These are phyloP conservation scores for Kodamaea kaohsiungensis DNA, from an alignment of 805 yeast species.

Conservation along the genomic window DNA sequence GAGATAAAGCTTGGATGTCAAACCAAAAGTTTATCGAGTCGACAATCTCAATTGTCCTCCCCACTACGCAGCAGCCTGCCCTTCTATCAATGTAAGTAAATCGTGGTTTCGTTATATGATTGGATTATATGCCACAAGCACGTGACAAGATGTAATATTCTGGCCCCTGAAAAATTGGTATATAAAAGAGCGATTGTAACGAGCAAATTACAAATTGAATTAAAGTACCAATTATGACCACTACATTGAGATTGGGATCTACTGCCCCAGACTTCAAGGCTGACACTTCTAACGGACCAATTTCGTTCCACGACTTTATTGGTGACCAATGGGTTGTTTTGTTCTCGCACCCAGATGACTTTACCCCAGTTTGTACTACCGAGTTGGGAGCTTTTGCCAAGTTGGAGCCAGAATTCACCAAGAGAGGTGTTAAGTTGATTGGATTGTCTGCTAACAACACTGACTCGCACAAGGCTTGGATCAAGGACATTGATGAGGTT, in stretches of 20 bases:
- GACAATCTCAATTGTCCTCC: not conserved
- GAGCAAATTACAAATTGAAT: not conserved
- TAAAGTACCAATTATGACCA: conserved; percentile 3
- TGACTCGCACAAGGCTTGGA: conserved; percentile 81
- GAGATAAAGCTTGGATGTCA: no score
- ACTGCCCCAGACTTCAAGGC: conserved; percentile 88
- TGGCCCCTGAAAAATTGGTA: conserved; percentile 8
- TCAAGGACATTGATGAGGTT: conserved; percentile 86
- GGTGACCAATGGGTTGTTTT: conserved; percentile 86
- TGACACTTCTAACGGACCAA: conserved; percentile 76
- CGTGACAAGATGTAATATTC: conserved; percentile 11
- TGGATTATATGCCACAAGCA: conserved; percentile 7
- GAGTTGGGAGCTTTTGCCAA: conserved; percentile 93
- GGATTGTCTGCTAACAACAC: conserved; percentile 87
- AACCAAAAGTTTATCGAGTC: not conserved
- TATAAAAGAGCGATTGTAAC: not conserved
- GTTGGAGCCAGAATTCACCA: conserved; percentile 83
- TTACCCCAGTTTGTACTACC: conserved; percentile 96
- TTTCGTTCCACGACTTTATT: conserved; percentile 84
- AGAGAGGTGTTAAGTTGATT: conserved; percentile 83
- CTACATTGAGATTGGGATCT: conserved; percentile 67
- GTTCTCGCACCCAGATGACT: conserved; percentile 95
- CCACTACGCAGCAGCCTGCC: not conserved
- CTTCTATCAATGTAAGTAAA: not conserved
- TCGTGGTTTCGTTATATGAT: not conserved